These are phyloP conservation scores for Halenospora varia DNA, from an alignment of 495 filamentous ascomycete species.

Conservation along the genomic window DNA sequence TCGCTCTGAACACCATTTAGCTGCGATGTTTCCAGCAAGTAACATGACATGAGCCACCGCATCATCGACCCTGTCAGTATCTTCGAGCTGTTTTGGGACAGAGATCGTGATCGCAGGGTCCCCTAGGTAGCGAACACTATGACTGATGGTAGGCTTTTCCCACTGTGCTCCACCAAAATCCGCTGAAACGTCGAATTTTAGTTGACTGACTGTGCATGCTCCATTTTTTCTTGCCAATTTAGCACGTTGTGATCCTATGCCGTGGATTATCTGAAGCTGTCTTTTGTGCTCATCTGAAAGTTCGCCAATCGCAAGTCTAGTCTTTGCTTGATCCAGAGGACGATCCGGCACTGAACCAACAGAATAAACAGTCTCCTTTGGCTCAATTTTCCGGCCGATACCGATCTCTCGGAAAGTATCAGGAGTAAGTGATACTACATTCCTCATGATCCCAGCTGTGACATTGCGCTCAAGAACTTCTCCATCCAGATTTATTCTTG, in stretches of 20 bases:
- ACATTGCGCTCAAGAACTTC: slow-evolving; percentile 67
- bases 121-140: neutral
- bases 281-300: neutral
- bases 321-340: no score
- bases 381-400: no score
- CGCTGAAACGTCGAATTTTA: neutral
- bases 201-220: neutral
- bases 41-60: slow-evolving; percentile 56
- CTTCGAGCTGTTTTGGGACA: neutral
- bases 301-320: neutral
- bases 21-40: slow-evolving; percentile 68
- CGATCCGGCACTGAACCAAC: neutral
- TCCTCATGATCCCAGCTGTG: slow-evolving; percentile 60
- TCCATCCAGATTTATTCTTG: slow-evolving; percentile 59
- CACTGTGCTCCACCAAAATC: slow-evolving; percentile 4
- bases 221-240: neutral
- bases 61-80: neutral
- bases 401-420: slow-evolving; percentile 24
- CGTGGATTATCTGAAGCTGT: neutral
- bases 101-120: slow-evolving; percentile 21
- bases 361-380: slow-evolving; percentile 1
- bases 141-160: neutral
- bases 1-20: slow-evolving; percentile 67
- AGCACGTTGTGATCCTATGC: neutral
- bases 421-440: slow-evolving; percentile 73